Evolutionary conservation across 2,329 filamentous ascomycete species (phyloP), one percentile per base, ranked within the genome.

Genomic region (Bipolaris gigantea): DNA sequence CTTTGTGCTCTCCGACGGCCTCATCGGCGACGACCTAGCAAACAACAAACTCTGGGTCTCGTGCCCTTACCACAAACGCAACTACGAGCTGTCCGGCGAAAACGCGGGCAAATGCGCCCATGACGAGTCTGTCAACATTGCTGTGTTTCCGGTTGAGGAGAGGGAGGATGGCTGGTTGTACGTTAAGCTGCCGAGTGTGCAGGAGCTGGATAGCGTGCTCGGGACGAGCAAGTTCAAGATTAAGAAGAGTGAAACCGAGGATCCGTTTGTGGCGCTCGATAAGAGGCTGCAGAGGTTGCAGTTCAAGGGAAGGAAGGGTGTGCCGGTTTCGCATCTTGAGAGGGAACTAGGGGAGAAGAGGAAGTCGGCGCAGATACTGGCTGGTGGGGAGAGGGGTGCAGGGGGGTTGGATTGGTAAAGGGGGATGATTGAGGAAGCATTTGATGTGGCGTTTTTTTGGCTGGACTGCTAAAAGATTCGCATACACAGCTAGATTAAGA

Each of bases 31-130:
- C 60, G 82, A 85, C 57, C 57, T 72, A 55, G 73, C 79, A 40
- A 80, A 73, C 48, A 78, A 84, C 57, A 86, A 86, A 55, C 86
- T 92, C n/a, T 96, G 89, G 87, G 84, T 96, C 16, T 90, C 87
- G 1, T 96, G 91, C 69, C 92, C 92, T 0, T 86, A 88, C 74
- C 92, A 96, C 79, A 96, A 96, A 79, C 86, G 90, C 62, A 96
- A 96, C 77, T 96, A 89, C 73, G 85, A 90, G 69, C 84, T 96
- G 39, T 81, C 80, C 35, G 86, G 86, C 38, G 78, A 81, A 27
- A 77, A 85, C 46, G 82, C 84, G 0, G 90, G 91, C 1, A 80
- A 83, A 16, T 95, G 92, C 75, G 84, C 82, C 48, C 93, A 88
- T 69, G 91, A 96, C 72, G 80, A 83, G 32, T 80, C 80, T 18